Evolutionary conservation across 1,139 yeast genomes (phyloP), one percentile per base, ranked within the genome.

Genomic region (Debaryomyces coudertii): DNA sequence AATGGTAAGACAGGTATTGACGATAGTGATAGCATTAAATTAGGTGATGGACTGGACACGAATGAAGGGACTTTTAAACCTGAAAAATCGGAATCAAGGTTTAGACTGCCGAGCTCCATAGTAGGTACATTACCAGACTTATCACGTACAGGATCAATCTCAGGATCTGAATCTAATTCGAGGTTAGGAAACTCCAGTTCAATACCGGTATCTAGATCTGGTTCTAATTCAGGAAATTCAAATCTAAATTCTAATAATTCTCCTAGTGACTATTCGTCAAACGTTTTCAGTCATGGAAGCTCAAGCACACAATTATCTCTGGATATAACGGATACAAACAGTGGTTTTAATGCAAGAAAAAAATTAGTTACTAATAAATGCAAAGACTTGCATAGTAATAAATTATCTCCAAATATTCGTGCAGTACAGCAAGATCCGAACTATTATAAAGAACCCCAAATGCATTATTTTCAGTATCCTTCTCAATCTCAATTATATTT

Each of bases 381-480:
- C 20, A 14, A 8, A 14, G 33, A 29, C 33, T 49, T 20, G 22
- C 22, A 48, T 35, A 56, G 53, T 37, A 54, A 58, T 8, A 51
- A 52, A 34, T 20, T 20, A 20, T 60, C 56, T 43, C 61, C 56
- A 48, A 53, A 59, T 15, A 29, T 7, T 7, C 7, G 20, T 14
- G 20, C n/a, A 29, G 18, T 15, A 29, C 4, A 15, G 14, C 42
- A 49, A 18, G 46, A 43, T 41, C 27, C 29, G 12, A 42, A 29
- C 5, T 43, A 25, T 36, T 24, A 7, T 15, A 16, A 35, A 7
- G 11, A 31, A 11, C 53, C 45, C 31, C 50, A 52, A 28, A 56
- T 54, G 11, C 54, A 53, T 34, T 63, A 63, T 42, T 63, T 59
- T 45, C 60, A 55, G 43, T 64, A 64, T 40, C 68, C 68, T 1